Conservation (phyloP, 2,329 filamentous ascomycete species). For the Aspergillus flavus region DNA sequence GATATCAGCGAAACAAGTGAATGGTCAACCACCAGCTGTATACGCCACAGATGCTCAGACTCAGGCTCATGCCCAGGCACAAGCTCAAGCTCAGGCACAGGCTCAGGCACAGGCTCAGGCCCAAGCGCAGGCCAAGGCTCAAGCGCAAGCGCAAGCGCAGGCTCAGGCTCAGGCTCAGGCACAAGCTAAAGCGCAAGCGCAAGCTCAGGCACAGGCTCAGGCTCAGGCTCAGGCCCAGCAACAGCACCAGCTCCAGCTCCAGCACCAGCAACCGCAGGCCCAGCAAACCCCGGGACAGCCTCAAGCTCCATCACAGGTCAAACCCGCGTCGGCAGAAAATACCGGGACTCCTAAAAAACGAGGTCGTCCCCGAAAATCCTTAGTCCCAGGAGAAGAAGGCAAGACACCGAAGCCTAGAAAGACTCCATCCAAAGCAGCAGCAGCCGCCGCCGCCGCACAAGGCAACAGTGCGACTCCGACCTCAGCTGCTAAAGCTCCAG, state of each 20-base stretch:
- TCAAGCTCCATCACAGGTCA: neutral
- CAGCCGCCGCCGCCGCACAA: neutral
- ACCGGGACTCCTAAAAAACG: slow-evolving; percentile 26
- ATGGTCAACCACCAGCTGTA: slow-evolving; percentile 16
- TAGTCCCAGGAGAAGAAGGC: slow-evolving; percentile 20
- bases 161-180: neutral
- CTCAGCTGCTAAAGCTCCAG: neutral
- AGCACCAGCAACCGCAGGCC: neutral
- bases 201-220: neutral
- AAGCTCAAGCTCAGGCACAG: neutral
- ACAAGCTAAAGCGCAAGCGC: neutral
- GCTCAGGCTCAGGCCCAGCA: neutral
- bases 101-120: neutral
- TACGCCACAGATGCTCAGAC: slow-evolving; percentile 10
- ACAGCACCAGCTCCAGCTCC: neutral
- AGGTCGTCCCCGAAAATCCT: slow-evolving; percentile 34
- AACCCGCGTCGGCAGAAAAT: slow-evolving; percentile 9
- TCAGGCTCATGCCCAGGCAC: neutral
- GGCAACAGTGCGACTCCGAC: neutral
- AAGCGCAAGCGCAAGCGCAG: neutral
- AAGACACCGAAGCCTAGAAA: slow-evolving; percentile 21
- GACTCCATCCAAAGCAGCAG: neutral
- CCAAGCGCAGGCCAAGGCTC: neutral
- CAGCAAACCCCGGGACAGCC: neutral
- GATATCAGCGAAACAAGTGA: slow-evolving; percentile 11